Evolutionary conservation across 2,329 filamentous ascomycete genomes (phyloP).

Genomic region (Arthrobotrys sinensis): DNA sequence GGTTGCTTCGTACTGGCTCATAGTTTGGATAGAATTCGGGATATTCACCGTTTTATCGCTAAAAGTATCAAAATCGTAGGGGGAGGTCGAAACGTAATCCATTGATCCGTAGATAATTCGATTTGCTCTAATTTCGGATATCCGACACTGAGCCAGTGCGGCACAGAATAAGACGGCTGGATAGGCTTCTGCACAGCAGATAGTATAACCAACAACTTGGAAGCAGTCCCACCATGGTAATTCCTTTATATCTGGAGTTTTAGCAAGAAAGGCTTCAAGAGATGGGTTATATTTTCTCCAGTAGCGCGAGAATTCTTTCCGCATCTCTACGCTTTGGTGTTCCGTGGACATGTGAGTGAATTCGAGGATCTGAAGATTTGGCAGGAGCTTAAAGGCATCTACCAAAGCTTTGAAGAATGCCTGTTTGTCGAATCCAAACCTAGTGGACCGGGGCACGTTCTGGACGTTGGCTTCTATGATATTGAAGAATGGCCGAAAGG

Average conservation of each 20-base stretch:
- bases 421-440: no score
- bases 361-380: conserved; percentile 36
- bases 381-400: conserved; percentile 22
- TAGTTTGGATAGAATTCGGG: conserved; percentile 5
- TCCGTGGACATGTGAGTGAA: conserved; percentile 26
- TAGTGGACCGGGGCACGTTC: no score
- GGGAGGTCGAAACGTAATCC: conserved; percentile 21
- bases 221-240: conserved; percentile 41
- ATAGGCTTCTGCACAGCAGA: conserved; percentile 4
- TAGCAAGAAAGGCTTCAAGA: conserved; percentile 22
- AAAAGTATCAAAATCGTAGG: background rate
- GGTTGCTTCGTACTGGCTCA: conserved; percentile 8
- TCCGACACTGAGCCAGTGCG: conserved; percentile 28
- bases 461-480: no score
- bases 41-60: background rate
- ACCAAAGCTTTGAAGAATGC: no score
- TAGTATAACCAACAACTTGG: background rate
- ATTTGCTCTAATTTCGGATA: conserved; percentile 17
- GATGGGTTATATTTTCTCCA: conserved; percentile 45
- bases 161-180: conserved; percentile 43
- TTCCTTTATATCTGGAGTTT: conserved; percentile 39
- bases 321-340: conserved; percentile 8
- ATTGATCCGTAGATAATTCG: background rate
- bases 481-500: no score
- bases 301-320: conserved; percentile 15